Evolutionary conservation across 768 basidiomycete species (phyloP).

Genomic region (Boletus sp.): DNA sequence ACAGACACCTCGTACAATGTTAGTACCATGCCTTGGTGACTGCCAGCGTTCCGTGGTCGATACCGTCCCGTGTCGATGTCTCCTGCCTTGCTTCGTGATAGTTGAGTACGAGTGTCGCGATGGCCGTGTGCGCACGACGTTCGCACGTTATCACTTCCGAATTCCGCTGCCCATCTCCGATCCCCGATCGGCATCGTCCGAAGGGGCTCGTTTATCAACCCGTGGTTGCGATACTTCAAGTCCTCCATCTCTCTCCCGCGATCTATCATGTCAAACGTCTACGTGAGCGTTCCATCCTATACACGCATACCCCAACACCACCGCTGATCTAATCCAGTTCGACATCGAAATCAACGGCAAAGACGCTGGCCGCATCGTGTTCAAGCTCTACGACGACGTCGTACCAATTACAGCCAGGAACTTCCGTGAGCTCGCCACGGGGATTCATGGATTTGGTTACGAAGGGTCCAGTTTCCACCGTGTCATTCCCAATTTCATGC

Average conservation of each 20-base stretch:
- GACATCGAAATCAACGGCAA: slow-evolving; percentile 51
- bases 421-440: slow-evolving; percentile 88
- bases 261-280: slow-evolving; percentile 24
- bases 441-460: slow-evolving; percentile 74
- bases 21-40: background rate
- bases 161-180: slow-evolving; percentile 2
- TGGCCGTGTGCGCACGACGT: too few species aligned
- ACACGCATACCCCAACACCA: too few species aligned
- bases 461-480: slow-evolving; percentile 69
- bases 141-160: background rate
- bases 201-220: background rate
- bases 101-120: too few species aligned
- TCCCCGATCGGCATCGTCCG: slow-evolving; percentile 10
- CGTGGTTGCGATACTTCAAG: background rate
- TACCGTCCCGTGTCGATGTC: background rate
- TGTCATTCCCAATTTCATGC: slow-evolving; percentile 81
- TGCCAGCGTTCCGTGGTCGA: background rate
- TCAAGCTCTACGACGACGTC: slow-evolving; percentile 81
- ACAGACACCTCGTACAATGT: slow-evolving; percentile 4
- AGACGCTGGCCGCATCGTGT: slow-evolving; percentile 57
- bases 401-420: slow-evolving; percentile 75
- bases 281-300: slow-evolving; percentile 1
- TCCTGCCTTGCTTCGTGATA: too few species aligned
- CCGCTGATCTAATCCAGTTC: slow-evolving; percentile 44
- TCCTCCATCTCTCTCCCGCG: background rate